Evolutionary conservation across 1,284 basidiomycete genomes (phyloP).

Genomic region (Boletus smithii): DNA sequence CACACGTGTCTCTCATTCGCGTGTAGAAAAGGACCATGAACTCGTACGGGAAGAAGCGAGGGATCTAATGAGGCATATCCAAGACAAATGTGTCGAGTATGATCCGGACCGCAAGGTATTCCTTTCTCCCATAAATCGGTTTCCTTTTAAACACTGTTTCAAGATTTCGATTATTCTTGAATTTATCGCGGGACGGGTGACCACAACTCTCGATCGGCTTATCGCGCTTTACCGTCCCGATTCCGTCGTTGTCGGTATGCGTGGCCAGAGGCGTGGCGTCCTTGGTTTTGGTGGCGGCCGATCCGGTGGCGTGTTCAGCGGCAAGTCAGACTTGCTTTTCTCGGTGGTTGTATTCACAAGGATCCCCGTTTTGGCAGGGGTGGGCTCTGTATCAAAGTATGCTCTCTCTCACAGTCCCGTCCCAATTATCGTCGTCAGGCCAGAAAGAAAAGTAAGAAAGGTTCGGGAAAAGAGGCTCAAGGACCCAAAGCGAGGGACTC

Average conservation of each 20-base stretch:
- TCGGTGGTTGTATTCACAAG: background rate
- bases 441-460: slow-evolving; percentile 84
- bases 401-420: slow-evolving; percentile 88
- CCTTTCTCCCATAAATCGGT: background rate
- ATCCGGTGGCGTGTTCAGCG: slow-evolving; percentile 51
- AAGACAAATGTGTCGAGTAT: slow-evolving; percentile 78
- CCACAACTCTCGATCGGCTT: slow-evolving; percentile 85
- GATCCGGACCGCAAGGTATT: slow-evolving; percentile 74
- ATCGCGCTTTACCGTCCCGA: slow-evolving; percentile 96
- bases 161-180: slow-evolving; percentile 91
- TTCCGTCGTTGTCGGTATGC: slow-evolving; percentile 89
- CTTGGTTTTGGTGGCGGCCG: slow-evolving; percentile 48
- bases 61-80: slow-evolving; percentile 76
- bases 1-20: background rate
- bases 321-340: slow-evolving; percentile 45
- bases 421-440: slow-evolving; percentile 88
- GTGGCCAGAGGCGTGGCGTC: slow-evolving; percentile 63
- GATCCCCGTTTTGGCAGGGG: background rate
- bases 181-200: slow-evolving; percentile 89
- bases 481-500: slow-evolving; percentile 80
- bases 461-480: slow-evolving; percentile 77
- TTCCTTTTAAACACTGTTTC: background rate
- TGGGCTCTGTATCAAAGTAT: slow-evolving; percentile 49
- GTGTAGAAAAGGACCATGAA: slow-evolving; percentile 73
- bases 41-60: slow-evolving; percentile 85